Evolutionary conservation across 768 basidiomycete species (phyloP).

Genomic region (Termitomyces sp.): DNA sequence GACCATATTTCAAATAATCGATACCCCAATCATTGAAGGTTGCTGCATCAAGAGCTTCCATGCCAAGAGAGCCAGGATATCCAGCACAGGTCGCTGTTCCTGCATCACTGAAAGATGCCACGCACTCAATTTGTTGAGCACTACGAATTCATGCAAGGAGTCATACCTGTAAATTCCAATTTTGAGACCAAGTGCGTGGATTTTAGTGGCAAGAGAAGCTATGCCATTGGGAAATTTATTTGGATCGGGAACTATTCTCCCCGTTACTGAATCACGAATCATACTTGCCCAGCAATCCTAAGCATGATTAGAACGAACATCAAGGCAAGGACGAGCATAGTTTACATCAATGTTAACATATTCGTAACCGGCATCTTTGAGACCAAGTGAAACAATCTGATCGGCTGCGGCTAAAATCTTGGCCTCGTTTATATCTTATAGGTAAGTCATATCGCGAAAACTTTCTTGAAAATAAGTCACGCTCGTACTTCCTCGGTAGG

Average conservation of each 20-base stretch:
- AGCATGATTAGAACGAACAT: background rate
- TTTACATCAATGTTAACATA: conserved; percentile 48
- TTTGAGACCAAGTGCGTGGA: conserved; percentile 43
- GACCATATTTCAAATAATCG: conserved; percentile 52
- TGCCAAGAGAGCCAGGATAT: conserved; percentile 49
- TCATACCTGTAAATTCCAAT: conserved; percentile 45
- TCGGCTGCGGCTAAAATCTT: conserved; percentile 42
- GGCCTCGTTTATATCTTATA: conserved; percentile 35
- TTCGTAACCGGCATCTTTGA: conserved; percentile 42
- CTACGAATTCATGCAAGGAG: background rate
- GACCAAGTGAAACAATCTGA: conserved; percentile 37
- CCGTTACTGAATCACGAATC: conserved; percentile 32
- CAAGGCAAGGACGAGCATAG: background rate
- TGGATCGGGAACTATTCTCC: conserved; percentile 42
- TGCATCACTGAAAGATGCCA: conserved; percentile 33
- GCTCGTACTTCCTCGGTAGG: conserved; percentile 34
- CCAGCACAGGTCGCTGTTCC: conserved; percentile 48
- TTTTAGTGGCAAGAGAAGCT: conserved; percentile 31
- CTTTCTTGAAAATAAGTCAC: background rate
- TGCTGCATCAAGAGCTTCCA: conserved; percentile 42
- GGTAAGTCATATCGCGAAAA: background rate
- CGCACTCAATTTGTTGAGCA: background rate
- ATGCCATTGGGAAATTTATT: conserved; percentile 50
- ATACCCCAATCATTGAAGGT: conserved; percentile 51
- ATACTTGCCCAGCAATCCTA: conserved; percentile 46